These are phyloP conservation scores for Benincasa hispida DNA, from an alignment of 306 rosid species.

Conservation along the genomic window DNA sequence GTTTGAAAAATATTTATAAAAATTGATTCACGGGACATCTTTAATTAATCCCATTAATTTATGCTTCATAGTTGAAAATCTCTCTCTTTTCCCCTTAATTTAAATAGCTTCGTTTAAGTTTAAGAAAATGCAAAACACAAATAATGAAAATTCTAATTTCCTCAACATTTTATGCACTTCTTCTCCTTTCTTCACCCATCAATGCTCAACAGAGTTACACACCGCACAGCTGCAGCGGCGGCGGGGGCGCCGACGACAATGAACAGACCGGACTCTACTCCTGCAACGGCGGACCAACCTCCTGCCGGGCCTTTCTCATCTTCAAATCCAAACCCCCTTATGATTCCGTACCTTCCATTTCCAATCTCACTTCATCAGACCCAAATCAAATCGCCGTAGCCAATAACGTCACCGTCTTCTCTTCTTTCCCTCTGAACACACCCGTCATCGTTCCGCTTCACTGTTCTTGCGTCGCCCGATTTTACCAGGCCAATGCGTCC, in stretches of 20 bases:
- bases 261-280: conserved; percentile 24
- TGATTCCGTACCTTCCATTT: conserved; percentile 23
- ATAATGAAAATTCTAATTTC: neutral
- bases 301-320: conserved; percentile 43
- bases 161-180: neutral
- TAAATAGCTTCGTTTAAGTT: neutral
- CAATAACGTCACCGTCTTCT: conserved; percentile 17
- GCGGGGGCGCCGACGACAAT: neutral
- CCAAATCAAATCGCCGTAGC: conserved; percentile 30
- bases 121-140: neutral
- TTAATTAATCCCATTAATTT: neutral
- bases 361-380: conserved; percentile 41
- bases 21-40: neutral
- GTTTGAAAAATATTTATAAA: neutral
- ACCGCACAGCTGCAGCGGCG: neutral
- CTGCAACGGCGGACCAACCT: conserved; percentile 29
- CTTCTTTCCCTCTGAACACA: conserved; percentile 21
- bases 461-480: conserved; percentile 33
- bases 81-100: neutral
- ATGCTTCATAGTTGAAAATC: neutral
- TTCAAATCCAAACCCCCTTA: conserved; percentile 42
- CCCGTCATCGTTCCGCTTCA: conserved; percentile 47
- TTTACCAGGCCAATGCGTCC: conserved; percentile 33
- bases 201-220: conserved; percentile 4
- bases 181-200: neutral